Conservation (phyloP, 164 flowering plant species). For the Piper longum region DNA sequence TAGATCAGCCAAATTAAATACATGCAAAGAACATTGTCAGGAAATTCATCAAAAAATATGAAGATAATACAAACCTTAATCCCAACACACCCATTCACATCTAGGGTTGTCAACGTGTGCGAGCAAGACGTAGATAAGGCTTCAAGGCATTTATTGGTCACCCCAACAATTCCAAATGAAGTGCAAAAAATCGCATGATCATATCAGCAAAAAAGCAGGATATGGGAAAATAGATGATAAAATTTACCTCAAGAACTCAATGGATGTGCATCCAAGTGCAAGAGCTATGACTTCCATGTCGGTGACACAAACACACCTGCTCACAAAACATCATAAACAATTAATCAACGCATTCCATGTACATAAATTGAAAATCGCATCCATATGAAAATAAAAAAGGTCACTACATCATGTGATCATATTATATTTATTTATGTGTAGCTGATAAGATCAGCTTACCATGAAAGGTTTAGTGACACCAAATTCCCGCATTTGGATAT, state of each 20-base stretch:
- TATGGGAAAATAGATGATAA: neutral
- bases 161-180: conserved; percentile 85
- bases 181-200: conserved; percentile 22
- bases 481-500: conserved; percentile 64
- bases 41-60: neutral
- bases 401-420: no score
- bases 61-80: conserved; percentile 42
- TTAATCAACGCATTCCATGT: neutral
- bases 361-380: neutral
- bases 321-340: neutral
- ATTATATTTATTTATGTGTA: neutral
- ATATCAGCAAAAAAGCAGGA: neutral
- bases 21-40: no score
- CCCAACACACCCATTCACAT: conserved; percentile 88
- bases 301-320: conserved; percentile 71
- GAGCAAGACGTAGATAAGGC: conserved; percentile 55
- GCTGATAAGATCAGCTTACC: conserved; percentile 25
- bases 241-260: conserved; percentile 72
- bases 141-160: conserved; percentile 75
- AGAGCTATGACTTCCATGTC: conserved; percentile 64
- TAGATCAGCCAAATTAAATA: no score
- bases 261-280: conserved; percentile 62
- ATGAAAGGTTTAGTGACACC: conserved; percentile 69
- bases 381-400: neutral
- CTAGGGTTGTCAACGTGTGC: conserved; percentile 61